Evolutionary conservation across 305 asterid species (phyloP), one percentile per base, ranked within the genome.

Genomic region (Plantago lanceolata): DNA sequence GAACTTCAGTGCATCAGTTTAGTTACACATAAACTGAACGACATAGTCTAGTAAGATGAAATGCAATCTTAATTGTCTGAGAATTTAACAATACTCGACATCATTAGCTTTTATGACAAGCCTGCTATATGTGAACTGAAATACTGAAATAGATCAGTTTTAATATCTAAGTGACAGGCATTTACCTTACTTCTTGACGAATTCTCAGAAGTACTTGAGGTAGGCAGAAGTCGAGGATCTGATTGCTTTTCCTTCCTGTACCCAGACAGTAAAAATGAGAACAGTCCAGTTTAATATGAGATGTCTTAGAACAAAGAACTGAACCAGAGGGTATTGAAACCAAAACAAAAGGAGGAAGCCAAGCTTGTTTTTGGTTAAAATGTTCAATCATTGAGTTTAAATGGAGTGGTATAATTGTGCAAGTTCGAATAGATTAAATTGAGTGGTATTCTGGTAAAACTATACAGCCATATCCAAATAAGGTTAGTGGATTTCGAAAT

Each of bases 141-240:
- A 13, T 52, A 15, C 24, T 15, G 0, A 19, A 51, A 51, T 19
- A 51, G 29, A 37, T 4, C 12, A 37, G 57, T 51, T 19, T 52
- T 21, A 53, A 62, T 47, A 19, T 55, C 68, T 12, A 48, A 14
- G 64, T 31, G 43, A 59, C 62, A 75, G 47, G 47, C 63, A 29
- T 64, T 15, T 76, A 91, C 99, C 99, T 84, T 89, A 80, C 76
- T 85, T 75, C 83, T 78, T 56, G 83, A 70, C 35, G 73, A 56
- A 73, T 58, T 86, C 47, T 81, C 87, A 50, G 66, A 57, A 62
- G 71, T 48, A 61, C 70, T 62, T 48, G 84, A 73, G 70, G 71
- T 44, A 63, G 76, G 51, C 66, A 67, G 48, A 49, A 67, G 65
- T 51, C 80, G 87, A 55, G 54, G 75, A 52, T 76, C 81, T 59